phyloP scores from a whole-genome alignment of 2,329 filamentous ascomycete species.

The Fusarium succisae region DNA sequence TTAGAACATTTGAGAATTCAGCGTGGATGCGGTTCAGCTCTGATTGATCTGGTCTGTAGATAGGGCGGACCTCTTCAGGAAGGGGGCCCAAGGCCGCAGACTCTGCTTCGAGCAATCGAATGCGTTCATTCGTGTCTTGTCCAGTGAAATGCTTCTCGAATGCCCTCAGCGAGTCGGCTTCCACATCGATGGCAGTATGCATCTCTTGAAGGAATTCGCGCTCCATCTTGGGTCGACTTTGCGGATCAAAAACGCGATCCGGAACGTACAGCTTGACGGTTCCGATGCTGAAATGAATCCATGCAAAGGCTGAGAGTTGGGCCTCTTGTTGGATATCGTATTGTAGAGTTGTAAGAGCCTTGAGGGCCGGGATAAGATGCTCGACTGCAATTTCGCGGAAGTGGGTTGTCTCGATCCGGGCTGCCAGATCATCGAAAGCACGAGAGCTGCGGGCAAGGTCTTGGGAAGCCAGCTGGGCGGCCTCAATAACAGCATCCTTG shows the following conservation, averaged over 20 bases:
- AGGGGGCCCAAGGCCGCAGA: constrained; percentile 71
- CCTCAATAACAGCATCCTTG: constrained; percentile 40
- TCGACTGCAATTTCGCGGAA: constrained; percentile 50
- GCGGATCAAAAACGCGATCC: constrained; percentile 85
- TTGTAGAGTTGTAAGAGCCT: constrained; percentile 52
- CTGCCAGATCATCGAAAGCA: constrained; percentile 37
- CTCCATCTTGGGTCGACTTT: constrained; percentile 72
- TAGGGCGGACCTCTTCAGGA: constrained; percentile 69
- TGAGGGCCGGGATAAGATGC: constrained; percentile 58
- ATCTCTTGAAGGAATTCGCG: constrained; percentile 66
- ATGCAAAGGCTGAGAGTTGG: constrained; percentile 64
- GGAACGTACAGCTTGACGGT: constrained; percentile 85
- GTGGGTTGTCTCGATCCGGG: constrained; percentile 47
- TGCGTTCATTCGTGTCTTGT: constrained; percentile 72
- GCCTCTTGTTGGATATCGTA: constrained; percentile 30
- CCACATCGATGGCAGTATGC: constrained; percentile 62
- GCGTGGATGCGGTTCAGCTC: constrained; percentile 78
- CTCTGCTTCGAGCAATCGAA: constrained; percentile 69
- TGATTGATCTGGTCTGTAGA: constrained; percentile 76
- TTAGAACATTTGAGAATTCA: constrained; percentile 82
- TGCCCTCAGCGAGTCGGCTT: constrained; percentile 66
- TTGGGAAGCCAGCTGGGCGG: constrained; percentile 36
- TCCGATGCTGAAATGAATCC: constrained; percentile 79
- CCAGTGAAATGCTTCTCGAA: constrained; percentile 77
- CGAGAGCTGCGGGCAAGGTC: not conserved